Conservation (phyloP, 2,329 filamentous ascomycete species). For the Fusarium udum region DNA sequence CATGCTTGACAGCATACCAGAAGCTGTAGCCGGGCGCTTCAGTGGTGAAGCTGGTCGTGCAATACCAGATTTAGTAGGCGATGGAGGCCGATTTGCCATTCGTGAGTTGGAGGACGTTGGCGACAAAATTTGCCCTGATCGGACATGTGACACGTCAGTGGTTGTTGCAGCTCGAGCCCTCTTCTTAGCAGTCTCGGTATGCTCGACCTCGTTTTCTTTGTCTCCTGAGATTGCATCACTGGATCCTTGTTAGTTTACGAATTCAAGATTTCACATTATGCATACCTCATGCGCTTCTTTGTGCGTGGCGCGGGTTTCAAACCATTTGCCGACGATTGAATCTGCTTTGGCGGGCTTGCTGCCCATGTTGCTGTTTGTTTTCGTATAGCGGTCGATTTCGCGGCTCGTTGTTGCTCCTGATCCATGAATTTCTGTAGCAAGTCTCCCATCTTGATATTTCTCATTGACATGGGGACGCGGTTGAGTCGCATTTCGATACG, state of each 20-base stretch:
- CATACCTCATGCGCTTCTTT: slow-evolving; percentile 64
- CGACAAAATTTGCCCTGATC: slow-evolving; percentile 73
- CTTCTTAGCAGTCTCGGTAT: slow-evolving; percentile 76
- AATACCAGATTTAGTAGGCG: slow-evolving; percentile 67
- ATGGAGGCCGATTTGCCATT: slow-evolving; percentile 60
- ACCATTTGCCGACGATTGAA: slow-evolving; percentile 37
- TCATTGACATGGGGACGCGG: slow-evolving; percentile 82
- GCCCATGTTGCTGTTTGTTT: slow-evolving; percentile 59
- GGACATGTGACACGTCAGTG: slow-evolving; percentile 50
- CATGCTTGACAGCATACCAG: slow-evolving; percentile 64
- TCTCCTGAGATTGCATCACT: slow-evolving; percentile 74
- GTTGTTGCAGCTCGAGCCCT: slow-evolving; percentile 58
- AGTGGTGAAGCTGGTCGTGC: slow-evolving; percentile 69
- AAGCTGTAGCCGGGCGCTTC: slow-evolving; percentile 61
- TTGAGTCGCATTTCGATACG: slow-evolving; percentile 94
- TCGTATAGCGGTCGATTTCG: slow-evolving; percentile 59
- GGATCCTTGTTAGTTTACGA: slow-evolving; percentile 39
- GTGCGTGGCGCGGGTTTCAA: slow-evolving; percentile 42
- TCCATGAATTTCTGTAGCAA: slow-evolving; percentile 66
- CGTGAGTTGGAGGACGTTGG: slow-evolving; percentile 85
- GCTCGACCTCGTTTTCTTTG: slow-evolving; percentile 77
- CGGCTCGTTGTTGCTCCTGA: slow-evolving; percentile 54
- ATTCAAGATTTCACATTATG: slow-evolving; percentile 2
- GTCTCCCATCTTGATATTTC: slow-evolving; percentile 84
- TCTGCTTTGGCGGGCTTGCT: slow-evolving; percentile 50